phyloP scores from a whole-genome alignment of 1,284 basidiomycete genomes.

The Waitea zeae region DNA sequence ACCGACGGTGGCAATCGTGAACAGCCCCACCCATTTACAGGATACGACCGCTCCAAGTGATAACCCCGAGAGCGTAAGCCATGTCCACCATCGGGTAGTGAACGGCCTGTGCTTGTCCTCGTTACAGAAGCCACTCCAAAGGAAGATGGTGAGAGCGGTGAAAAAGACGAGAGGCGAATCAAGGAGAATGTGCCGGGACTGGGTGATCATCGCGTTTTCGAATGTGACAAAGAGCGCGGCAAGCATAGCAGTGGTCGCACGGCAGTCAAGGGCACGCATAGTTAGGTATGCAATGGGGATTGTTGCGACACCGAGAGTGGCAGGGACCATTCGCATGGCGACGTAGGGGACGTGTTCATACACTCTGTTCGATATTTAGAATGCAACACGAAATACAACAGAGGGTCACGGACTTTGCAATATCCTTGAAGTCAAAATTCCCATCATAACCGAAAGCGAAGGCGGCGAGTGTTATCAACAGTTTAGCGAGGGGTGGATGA shows the following conservation, averaged over 20 bases:
- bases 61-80: conserved; percentile 79
- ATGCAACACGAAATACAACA: conserved; percentile 3
- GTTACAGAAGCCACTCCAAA: conserved; percentile 85
- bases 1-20: conserved; percentile 95
- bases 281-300: conserved; percentile 90
- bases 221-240: conserved; percentile 87
- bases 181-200: conserved; percentile 92
- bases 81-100: conserved; percentile 80
- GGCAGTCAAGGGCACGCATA: conserved; percentile 79
- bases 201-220: conserved; percentile 91
- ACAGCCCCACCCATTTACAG: conserved; percentile 98
- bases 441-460: conserved; percentile 88
- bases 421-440: conserved; percentile 92
- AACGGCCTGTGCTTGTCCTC: conserved; percentile 77
- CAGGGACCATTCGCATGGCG: conserved; percentile 89
- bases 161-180: conserved; percentile 98
- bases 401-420: conserved; percentile 63
- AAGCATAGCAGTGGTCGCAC: conserved; percentile 79
- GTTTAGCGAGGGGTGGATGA: conserved; percentile 92
- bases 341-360: conserved; percentile 89
- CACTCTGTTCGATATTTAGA: no score
- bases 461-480: conserved; percentile 83
- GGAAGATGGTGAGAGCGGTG: conserved; percentile 76
- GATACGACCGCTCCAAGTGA: conserved; percentile 83
- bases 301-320: conserved; percentile 76